These are phyloP conservation scores for Gonapodya sp. DNA, from an alignment of 192 early-diverging fungal genomes.

Conservation along the genomic window DNA sequence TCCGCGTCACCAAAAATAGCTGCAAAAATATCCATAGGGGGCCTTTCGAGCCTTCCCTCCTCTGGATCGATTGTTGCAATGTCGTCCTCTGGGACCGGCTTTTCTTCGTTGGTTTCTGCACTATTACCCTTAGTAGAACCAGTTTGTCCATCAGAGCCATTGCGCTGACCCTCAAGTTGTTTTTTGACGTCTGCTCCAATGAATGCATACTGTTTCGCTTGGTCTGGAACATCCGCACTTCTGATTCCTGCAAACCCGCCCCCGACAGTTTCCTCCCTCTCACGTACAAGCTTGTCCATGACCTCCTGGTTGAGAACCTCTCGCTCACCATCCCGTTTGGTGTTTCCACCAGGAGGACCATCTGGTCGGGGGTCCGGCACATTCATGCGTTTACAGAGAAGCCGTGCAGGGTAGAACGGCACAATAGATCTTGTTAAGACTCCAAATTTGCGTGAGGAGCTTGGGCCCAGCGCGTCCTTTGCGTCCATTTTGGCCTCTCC, in stretches of 20 bases:
- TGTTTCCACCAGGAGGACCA: neutral
- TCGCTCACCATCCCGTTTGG: neutral
- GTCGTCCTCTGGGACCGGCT: neutral
- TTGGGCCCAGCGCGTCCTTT: neutral
- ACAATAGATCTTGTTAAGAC: neutral
- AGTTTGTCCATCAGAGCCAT: neutral
- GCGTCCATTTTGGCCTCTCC: neutral
- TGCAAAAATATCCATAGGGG: neutral
- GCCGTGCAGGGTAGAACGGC: neutral
- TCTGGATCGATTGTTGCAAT: neutral
- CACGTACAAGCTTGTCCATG: neutral
- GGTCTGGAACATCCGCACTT: neutral
- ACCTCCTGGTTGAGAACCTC: neutral
- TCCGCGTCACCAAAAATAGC: constrained; percentile 3
- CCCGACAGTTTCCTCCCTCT: constrained; percentile 4
- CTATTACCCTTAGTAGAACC: neutral
- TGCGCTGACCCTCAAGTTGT: neutral
- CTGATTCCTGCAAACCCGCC: neutral
- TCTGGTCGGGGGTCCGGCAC: neutral
- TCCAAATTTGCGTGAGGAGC: neutral
- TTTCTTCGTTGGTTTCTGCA: neutral
- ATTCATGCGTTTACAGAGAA: constrained; percentile 1
- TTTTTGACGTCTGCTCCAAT: neutral
- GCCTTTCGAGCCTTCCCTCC: neutral
- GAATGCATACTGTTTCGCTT: neutral